Evolutionary conservation across 805 yeast genomes (phyloP), one percentile per base, ranked within the genome.

Genomic region (Kodamaea sagamina): DNA sequence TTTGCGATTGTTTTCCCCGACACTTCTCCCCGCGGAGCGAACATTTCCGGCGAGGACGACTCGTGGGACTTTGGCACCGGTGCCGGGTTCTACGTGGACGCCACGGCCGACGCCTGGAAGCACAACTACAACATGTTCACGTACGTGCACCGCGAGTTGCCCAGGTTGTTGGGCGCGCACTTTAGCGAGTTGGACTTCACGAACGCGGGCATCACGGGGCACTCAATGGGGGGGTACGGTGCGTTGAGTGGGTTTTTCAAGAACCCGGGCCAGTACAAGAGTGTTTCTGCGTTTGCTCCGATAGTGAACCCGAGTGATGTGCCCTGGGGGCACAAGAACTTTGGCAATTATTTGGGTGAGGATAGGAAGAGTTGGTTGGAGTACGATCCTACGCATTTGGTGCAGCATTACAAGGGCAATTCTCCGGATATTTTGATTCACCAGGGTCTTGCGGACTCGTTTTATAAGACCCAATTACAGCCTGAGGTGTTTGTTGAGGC

Each of bases 181-280:
- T 75, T 62, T 42, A 47, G 67, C 2, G 62, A 65, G 31, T 68
- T 92, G 47, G 89, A 92, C 63, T 81, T 84, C 48, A 61, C 67
- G 29, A 82, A 77, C 31, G 75, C 82, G 40, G 78, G 92, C 15
- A 79, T 92, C 51, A 81, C 93, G n/a, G 99, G 99, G 34, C 98
- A 93, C 63, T 93, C 99, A 1, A 93, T 93, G 98, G 99, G 99
- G 39, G 99, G 99, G 1, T 88, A 78, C 61, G 99, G 98, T 44
- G 95, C 99, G 0, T 65, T 92, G 47, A 68, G 84, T 47, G 75
- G 78, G 11, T 77, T 73, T 51, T 66, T 92, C 47, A 78, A 74
- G 49, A 80, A 85, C 61, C 87, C 90, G 1, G 84, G 81, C 1
- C 72, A 71, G 54, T 92, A 85, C 71, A 78, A 78, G 59, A 81